Evolutionary conservation across 2,329 filamentous ascomycete genomes (phyloP).

Genomic region (Exutisphaerella laricina): DNA sequence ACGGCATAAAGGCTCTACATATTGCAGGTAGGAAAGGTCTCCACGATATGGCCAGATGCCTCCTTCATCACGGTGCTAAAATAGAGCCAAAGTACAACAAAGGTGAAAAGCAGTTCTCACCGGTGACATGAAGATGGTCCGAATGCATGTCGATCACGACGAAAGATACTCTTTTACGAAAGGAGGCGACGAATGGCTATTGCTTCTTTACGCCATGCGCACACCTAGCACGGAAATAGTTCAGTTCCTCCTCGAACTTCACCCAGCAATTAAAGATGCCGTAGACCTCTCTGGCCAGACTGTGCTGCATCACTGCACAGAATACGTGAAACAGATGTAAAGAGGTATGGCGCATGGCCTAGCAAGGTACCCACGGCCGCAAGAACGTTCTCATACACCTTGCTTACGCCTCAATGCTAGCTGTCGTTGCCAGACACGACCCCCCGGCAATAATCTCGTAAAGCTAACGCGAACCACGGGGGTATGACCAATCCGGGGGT

Average conservation of each 20-base stretch:
- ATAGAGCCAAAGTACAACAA: constrained; percentile 14
- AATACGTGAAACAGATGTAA: too few species aligned
- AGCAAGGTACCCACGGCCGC: too few species aligned
- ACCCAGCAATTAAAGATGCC: constrained; percentile 15
- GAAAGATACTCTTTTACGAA: constrained; percentile 11
- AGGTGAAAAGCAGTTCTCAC: constrained; percentile 18
- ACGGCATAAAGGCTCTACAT: constrained; percentile 18
- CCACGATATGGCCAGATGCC: constrained; percentile 18
- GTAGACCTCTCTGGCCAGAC: constrained; percentile 20
- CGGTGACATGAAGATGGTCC: constrained; percentile 13
- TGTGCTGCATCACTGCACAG: constrained; percentile 19
- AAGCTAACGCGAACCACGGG: too few species aligned
- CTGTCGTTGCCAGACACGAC: too few species aligned
- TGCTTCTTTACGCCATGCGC: constrained; percentile 18
- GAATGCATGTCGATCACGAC: constrained; percentile 12
- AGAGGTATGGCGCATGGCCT: too few species aligned
- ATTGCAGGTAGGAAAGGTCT: constrained; percentile 14
- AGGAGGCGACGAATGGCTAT: constrained; percentile 18
- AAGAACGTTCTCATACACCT: too few species aligned
- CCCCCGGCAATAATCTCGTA: too few species aligned
- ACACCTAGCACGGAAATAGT: constrained; percentile 11
- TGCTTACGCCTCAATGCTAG: too few species aligned
- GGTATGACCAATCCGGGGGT: too few species aligned
- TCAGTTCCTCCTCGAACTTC: constrained; percentile 16
- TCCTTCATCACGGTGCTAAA: constrained; percentile 18